Base-by-base conservation (phyloP, 2,329 filamentous ascomycete species). In the Cyclaneusma minus region DNA sequence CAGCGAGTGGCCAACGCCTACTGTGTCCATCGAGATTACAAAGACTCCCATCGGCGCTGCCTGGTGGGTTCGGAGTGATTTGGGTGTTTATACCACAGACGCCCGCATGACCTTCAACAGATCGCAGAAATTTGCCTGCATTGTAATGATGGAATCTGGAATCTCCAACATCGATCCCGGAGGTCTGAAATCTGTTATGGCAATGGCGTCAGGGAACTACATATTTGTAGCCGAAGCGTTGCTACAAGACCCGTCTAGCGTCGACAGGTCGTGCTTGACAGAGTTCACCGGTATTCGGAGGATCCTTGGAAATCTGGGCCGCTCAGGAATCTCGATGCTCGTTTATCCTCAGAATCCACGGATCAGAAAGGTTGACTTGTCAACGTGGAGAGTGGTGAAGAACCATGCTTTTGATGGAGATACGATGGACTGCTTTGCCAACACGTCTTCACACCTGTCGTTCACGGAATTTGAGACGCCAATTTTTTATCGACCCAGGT, bases 171-270 rank as follows among this genome's bases (percentile, higher is more conserved):
- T 42, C 4, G 13, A 29, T n/a, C 32, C 40, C 3, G 12, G 10
- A 5, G 9, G 11, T 6, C 25, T 41, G 7, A 14, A 27, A 2
- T 16, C 31, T 22, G 35, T 37, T 3, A 34, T 45, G 13, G 41
- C 43, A 3, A 36, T 47, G 21, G 39, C 38, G 0, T 38, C 34
- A 3, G 37, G 35, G 7, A 39, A 45, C 28, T 46, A 41, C 3
- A 30, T 46, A 2, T 46, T 29, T 17, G 34, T 45, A 3, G 31
- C 37, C 7, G 23, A 28, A 2, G 8, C 31, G 3, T 13, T 47
- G 4, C 24, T 47, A 3, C 29, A 26, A 16, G 43, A 45, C 24
- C 42, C 44, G 2, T 14, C 11, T 7, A 29, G 35, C 8, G 3
- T n/a, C n/a, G n/a, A n/a, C n/a, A 16, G 4, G 14, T 15, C 3